Base-by-base conservation (phyloP, 768 basidiomycete species). In the Amanita subjunquillea region DNA sequence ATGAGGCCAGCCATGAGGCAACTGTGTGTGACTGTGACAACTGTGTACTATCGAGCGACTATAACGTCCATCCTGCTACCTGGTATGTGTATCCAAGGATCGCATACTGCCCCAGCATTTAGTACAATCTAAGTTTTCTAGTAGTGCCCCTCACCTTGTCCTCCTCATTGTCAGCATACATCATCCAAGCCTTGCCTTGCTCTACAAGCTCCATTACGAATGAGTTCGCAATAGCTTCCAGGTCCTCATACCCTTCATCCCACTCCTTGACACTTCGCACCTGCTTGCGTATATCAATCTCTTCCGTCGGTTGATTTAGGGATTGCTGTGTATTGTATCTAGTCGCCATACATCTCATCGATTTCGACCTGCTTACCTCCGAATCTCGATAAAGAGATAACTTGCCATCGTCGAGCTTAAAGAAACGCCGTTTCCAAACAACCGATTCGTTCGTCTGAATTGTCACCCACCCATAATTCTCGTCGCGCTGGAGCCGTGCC, bases 361-460 rank as follows among this genome's bases (percentile, higher is more conserved):
- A 36, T 57, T 40, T 51, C 8, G 5, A 3, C 32, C 29, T 6
- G 58, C 70, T 49, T 54, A 79, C 83, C 65, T 77, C 72, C 32
- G 72, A 72, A 60, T 69, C 78, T 39, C 72, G 71, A 58, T 75
- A 80, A 39, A 86, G 69, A 48, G 72, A 69, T 30, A 79, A 56
- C 6, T 66, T 67, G 22, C 69, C 70, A 13, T 71, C 73, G 49
- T 73, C 65, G 44, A 85, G 75, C 62, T 73, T 77, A 64, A 75
- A 83, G 58, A 76, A 85, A n/a, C 82, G 69, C 54, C 84, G 71
- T 58, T 79, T 80, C 84, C 84, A 86, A 0, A 72, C 67, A 50
- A 80, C 63, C 3, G 69, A 71, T 12, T 78, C 76, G 27, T 69
- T 67, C 3, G 74, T 73, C 60, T 83, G 82, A 48, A 84, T 67